Percentiles rank a stretch among this genome's conserved stretches.
Evolutionary conservation across 306 rosid genomes (phyloP).

Genomic region (Gastrolobium bilobum): DNA sequence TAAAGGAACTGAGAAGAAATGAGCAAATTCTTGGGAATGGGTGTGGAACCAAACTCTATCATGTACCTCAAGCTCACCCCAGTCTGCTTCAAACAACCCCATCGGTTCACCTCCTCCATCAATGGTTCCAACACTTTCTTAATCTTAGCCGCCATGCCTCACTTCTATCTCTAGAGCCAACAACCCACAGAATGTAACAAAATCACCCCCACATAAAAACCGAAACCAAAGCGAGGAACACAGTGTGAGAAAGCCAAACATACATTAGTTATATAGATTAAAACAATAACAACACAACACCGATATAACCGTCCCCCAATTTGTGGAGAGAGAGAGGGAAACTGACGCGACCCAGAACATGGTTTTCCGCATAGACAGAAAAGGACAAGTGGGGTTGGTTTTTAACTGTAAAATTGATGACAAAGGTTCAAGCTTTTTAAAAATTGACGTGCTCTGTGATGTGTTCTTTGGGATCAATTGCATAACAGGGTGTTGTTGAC

Average conservation of each 20-base stretch:
- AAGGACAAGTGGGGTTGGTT: not conserved
- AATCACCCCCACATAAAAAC: too few relatives aligned
- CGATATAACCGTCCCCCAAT: not conserved
- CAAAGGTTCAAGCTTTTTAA: not conserved
- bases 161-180: conserved; percentile 5
- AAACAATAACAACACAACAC: not conserved
- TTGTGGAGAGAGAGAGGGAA: not conserved
- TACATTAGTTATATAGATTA: too few relatives aligned
- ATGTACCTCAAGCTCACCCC: conserved; percentile 81
- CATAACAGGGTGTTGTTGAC: not conserved
- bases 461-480: not conserved
- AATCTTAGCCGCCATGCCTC: conserved; percentile 65
- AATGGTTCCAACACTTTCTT: conserved; percentile 64
- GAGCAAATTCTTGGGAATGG: conserved; percentile 55
- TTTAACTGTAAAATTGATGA: not conserved
- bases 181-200: not conserved
- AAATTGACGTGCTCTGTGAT: not conserved
- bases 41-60: conserved; percentile 81
- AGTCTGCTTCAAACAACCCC: conserved; percentile 78
- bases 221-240: not conserved
- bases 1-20: conserved; percentile 81
- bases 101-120: conserved; percentile 70
- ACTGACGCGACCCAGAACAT: too few relatives aligned
- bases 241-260: not conserved
- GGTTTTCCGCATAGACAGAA: not conserved